Evolutionary conservation across 495 filamentous ascomycete species (phyloP), one percentile per base, ranked within the genome.

Genomic region (Xanthoparmelia taractica): DNA sequence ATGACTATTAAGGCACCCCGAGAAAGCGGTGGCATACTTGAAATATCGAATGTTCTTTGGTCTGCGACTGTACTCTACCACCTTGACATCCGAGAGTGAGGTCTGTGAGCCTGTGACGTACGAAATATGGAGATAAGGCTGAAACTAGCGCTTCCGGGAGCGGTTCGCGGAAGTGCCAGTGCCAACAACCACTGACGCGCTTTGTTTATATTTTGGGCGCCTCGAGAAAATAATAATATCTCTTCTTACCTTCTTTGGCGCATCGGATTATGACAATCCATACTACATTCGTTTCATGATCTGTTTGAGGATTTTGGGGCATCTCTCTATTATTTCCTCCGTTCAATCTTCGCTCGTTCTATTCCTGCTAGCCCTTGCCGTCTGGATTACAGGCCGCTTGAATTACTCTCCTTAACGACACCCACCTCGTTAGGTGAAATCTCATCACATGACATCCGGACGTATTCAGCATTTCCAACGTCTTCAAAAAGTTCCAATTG

Each of bases 1-100:
- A 98, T 86, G 23, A 94, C 88, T 56, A 97, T 85, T 47, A 98
- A 84, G 38, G 88, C 82, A 57, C 90, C 90, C 67, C 90, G 82
- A 67, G 69, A 45, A 13, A 7, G 23, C 13, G 36, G 25, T 4
- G 58, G 37, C 67, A 69, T 69, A 17, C 59, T 34, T 40, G n/a
- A 4, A 20, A 18, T 15, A 10, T 37, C 34, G 55, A 31, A 11
- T 12, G 25, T 4, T 5, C 12, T 25, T 7, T 25, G 25, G 11
- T 0, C n/a, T 17, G 4, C 27, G 48, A 29, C 0, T 6, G 25
- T 17, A 0, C 2, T 31, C 29, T 18, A 11, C 3, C 11, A 2
- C 10, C 23, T 17, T 38, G 34, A 58, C n/a, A 17, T 12, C 31
- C 20, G 54, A 34, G 27, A 34, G n/a, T n/a, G n/a, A n/a, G n/a